Base-by-base conservation (phyloP, 1,139 yeast genomes). In the Wickerhamomyces sp. region DNA sequence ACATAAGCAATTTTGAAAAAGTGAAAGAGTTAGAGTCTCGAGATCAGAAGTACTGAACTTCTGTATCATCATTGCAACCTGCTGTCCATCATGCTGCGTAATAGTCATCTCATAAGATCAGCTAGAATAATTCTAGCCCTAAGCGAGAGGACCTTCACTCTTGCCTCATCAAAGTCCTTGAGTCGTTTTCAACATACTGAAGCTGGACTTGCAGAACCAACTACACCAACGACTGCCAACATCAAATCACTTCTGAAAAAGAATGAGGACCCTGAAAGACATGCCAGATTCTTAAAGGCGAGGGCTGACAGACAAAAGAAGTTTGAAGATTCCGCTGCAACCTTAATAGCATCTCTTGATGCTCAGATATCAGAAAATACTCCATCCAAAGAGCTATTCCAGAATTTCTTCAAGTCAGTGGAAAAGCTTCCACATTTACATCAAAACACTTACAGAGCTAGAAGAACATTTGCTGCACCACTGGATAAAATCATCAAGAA, bases 381-480 rank as follows among this genome's bases (percentile, higher is more conserved):
- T 29, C 26, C 45, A 33, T 42, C 51, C 13, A 45, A 35, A 31
- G 41, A 45, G n/a, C 34, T 48, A 11, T 35, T 23, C 30, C 43
- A 44, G 6, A 10, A 18, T 3, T 40, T 48, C 27, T 48, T 46
- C 34, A 18, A 39, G n/a, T 9, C 31, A 4, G 33, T 46, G n/a
- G 49, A 45, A 4, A 33, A 42, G 10, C 13, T 31, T 26, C 41
- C 33, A 15, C 29, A n/a, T 39, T 10, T 36, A 13, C 29, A 45
- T 26, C 42, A 43, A 30, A 27, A 41, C 27, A 36, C 36, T 11
- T 42, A 27, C 23, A 30, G 27, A 10, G 32, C 38, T 6, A 36
- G 39, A 15, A 7, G 10, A 2, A 34, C 37, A 14, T 34, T 47
- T 13, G 18, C 30, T 7, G 27, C 33, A 6, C 10, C 38, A 23